Percentiles rank a stretch among this genome's conserved stretches.
These are phyloP conservation scores for Talaromyces sp. DNA, from an alignment of 2,329 filamentous ascomycete species.

Conservation along the genomic window DNA sequence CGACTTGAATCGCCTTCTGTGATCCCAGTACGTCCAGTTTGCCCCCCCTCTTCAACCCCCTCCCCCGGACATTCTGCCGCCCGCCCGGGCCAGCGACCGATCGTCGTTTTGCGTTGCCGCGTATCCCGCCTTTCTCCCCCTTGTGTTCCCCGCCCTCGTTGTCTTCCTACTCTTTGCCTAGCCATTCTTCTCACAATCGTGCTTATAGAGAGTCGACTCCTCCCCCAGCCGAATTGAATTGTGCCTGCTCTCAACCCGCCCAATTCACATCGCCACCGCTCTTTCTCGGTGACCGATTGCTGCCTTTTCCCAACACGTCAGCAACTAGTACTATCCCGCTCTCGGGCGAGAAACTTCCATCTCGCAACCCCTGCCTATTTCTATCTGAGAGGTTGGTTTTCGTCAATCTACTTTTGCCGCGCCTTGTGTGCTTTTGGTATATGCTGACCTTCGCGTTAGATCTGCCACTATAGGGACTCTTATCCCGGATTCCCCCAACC, in stretches of 20 bases:
- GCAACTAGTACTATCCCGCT: background rate
- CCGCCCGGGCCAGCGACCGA: background rate
- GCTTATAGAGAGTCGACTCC: background rate
- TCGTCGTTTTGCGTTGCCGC: background rate
- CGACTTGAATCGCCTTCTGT: background rate
- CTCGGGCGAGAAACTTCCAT: background rate
- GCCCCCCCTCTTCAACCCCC: constrained; percentile 9
- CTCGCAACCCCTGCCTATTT: background rate
- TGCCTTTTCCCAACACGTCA: background rate
- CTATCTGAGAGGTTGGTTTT: background rate
- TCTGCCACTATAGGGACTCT: background rate
- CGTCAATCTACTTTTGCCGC: background rate
- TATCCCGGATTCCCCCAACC: background rate
- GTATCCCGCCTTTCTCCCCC: background rate
- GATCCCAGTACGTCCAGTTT: background rate
- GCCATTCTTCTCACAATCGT: background rate
- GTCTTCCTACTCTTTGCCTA: background rate
- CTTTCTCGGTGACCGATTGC: background rate
- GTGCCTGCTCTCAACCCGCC: background rate
- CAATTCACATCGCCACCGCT: background rate
- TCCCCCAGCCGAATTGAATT: background rate
- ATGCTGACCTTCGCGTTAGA: background rate
- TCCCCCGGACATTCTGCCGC: constrained; percentile 1
- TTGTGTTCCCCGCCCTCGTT: background rate
- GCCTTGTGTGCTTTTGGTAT: background rate